Evolutionary conservation across 768 basidiomycete genomes (phyloP).

Genomic region (Ramaria sp.): DNA sequence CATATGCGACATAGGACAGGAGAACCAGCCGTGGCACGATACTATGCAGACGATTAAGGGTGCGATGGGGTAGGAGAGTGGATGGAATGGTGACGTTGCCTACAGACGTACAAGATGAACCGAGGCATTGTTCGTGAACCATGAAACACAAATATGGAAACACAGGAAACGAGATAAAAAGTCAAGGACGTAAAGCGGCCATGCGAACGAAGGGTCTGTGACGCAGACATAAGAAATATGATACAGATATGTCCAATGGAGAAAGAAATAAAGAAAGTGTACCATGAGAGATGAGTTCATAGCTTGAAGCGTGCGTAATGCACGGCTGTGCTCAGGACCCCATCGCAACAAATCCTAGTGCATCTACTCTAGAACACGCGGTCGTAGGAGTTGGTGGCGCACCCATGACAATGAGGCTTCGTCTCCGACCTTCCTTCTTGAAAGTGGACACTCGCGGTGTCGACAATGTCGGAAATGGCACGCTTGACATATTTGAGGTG

Average conservation of each 20-base stretch:
- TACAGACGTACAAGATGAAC: background rate
- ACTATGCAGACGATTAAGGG: background rate
- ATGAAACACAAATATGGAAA: background rate
- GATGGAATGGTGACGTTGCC: background rate
- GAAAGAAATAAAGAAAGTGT: background rate
- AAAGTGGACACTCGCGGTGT: conserved; percentile 67
- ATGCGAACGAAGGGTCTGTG: background rate
- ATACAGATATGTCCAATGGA: background rate
- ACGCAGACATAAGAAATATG: background rate
- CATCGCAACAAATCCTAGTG: conserved; percentile 34
- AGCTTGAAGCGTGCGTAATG: background rate
- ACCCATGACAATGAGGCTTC: conserved; percentile 65
- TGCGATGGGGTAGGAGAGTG: background rate
- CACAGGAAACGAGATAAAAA: background rate
- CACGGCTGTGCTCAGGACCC: background rate
- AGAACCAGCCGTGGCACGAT: background rate
- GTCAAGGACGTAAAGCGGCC: background rate
- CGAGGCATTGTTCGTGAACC: background rate
- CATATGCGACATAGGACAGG: background rate
- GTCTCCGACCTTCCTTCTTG: conserved; percentile 47
- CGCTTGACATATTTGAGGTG: conserved; percentile 41
- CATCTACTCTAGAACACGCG: conserved; percentile 76
- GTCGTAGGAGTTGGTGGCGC: conserved; percentile 66
- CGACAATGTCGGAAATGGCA: conserved; percentile 37
- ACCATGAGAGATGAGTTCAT: background rate